Evolutionary conservation across 202 grass and related monocot genomes (phyloP), one percentile per base, ranked within the genome.

Genomic region (Brachypodium distachyon): DNA sequence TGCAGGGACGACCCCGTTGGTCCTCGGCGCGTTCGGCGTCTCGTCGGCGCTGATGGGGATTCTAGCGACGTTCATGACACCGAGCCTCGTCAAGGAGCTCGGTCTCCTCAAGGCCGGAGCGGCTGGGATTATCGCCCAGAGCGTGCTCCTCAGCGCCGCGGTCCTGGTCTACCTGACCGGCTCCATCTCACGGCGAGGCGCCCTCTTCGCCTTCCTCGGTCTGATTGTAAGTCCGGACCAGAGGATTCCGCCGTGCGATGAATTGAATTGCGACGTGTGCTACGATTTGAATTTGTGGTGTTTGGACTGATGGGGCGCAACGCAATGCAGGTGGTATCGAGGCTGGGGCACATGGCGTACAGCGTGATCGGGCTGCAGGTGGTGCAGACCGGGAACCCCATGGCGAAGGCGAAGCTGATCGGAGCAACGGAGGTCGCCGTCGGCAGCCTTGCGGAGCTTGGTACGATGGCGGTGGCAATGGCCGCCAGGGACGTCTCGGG

Each of bases 261-360:
- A n/a, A n/a, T n/a, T n/a, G 11, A 56, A 57, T 3, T 49, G 67
- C 67, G 2, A 40, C 11, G 36, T 25, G 10, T 63, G n/a, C n/a
- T 63, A 22, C 0, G 34, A 23, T 14, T 2, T 12, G 10, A 49
- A 4, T 3, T 11, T 48, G 7, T 32, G 27, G 44, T 70, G 2
- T 14, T 57, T 57, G 11, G 34, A 12, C 21, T 66, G 22, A 66
- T 26, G 11, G 19, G 21, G 11, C 52, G 11, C 12, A 6, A 10
- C 21, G 0, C 0, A 6, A 74, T 80, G 83, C 76, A 91, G 88
- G 84, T 86, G 29, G 67, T 54, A 48, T 92, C 85, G 28, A 78
- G 85, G 78, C 36, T 70, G 62, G 89, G 85, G 9, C 85, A 91
- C 47, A 83, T 91, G 89, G 73, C 89, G 59, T 91, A 86, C 85